Base-by-base conservation (phyloP, 1,284 basidiomycete genomes). In the Flammula alnicola region DNA sequence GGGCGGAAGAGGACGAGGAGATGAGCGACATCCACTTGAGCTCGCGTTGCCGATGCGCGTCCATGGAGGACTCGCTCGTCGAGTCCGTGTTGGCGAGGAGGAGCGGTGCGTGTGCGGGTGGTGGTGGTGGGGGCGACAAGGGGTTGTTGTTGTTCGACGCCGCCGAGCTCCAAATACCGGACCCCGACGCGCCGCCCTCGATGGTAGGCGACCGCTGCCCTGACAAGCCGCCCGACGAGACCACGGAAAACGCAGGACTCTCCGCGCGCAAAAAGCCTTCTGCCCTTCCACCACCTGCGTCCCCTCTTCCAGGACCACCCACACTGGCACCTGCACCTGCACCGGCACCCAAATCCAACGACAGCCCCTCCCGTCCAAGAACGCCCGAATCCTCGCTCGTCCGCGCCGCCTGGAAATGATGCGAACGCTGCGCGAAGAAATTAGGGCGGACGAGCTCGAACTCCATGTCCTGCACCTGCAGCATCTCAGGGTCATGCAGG, bases 401-500 rank as follows among this genome's bases (percentile, higher is more conserved):
- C 30, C 80, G 72, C 1, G 75, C 70, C 4, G 76, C 69, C 19
- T 26, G 20, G 26, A 76, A 60, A 17, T 71, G 71, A 27, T 48
- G 39, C 3, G 39, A 37, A 20, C n/a, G n/a, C n/a, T n/a, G n/a
- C n/a, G n/a, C n/a, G n/a, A n/a, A n/a, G n/a, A 85, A 59, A 9
- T 71, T 75, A 0, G 88, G 88, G 19, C 78, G 75, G 32, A 91
- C 75, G 17, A 91, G 77, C 68, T 91, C 87, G 58, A 91, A 91
- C 61, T 91, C 88, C 73, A 84, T 85, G 58, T 91, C 84, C 60
- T 88, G 72, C 8, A 91, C 84, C 49, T 90, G 87, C 5, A 91
- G 76, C 56, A 63, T 42, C 30, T 59, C 57, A 14, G 39, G 32
- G 12, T 52, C 54, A 23, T 23, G 52, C 39, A 40, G 32, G 14